Base-by-base conservation (phyloP, 768 basidiomycete species). In the Boletus fagicola region DNA sequence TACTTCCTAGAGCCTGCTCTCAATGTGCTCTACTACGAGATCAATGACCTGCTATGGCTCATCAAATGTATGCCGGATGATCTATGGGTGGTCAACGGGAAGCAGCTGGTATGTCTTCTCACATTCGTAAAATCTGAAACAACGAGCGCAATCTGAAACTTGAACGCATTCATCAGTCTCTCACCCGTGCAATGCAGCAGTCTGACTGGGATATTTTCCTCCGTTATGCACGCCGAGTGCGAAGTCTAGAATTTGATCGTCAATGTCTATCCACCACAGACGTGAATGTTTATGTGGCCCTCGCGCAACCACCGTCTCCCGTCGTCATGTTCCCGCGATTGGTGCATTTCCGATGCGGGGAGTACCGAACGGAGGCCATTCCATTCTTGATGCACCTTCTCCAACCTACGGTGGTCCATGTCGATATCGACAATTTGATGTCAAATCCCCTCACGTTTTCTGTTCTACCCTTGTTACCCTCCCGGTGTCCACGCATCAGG, bases 1-100 rank as follows among this genome's bases (percentile, higher is more conserved):
- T 69, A 51, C 61, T 71, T 71, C 65, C 63, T 63, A 8, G 71
- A 71, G 56, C 69, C 69, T 61, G 69, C 71, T 62, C 67, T 71
- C 61, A 64, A 71, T 15, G 63, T 63, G 40, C 65, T 71, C 30
- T 71, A 72, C 63, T 59, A 68, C 47, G 71, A 71, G 63, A 64
- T 71, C 20, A 54, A 54, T 60, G 66, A 68, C 60, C 69, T 71
- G 51, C 58, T 73, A 44, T 70, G 66, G 54, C 66, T 71, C 63
- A 71, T 71, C 52, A 63, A 69, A 16, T 68, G 65, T 48, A 67
- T 71, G 67, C 69, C 69, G 11, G 54, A 58, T 61, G 69, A 72
- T 62, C 59, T 72, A 15, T 71, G 69, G 69, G 68, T 50, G 69
- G 68, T 73, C 63, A 60, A 52, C 59, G 62, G 62, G 62, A 69